A percentile compares a stretch with the other conserved stretches of the same genome.
These are phyloP conservation scores for Mycena haematopus DNA, from an alignment of 768 basidiomycete genomes.

Conservation along the genomic window DNA sequence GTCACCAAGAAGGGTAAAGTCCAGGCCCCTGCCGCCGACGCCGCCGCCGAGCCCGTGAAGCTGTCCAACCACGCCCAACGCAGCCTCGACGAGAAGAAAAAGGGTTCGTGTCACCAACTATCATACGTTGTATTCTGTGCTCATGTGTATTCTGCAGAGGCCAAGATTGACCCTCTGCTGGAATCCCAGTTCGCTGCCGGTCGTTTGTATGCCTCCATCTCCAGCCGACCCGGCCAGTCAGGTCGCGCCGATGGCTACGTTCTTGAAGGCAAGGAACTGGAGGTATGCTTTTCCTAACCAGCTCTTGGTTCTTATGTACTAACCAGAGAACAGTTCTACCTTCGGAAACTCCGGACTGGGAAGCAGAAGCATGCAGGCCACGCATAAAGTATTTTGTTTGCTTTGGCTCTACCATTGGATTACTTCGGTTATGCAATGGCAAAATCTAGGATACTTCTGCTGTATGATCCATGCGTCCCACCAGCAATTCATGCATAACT, in stretches of 20 bases:
- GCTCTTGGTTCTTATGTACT: conserved; percentile 29
- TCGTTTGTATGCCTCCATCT: conserved; percentile 92
- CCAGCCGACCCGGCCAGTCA: conserved; percentile 95
- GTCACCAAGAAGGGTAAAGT: conserved; percentile 90
- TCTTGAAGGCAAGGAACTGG: conserved; percentile 97
- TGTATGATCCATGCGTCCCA: conserved; percentile 26
- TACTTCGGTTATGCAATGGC: conserved; percentile 18
- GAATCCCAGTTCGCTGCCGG: conserved; percentile 93
- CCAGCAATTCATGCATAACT: conserved; percentile 26
- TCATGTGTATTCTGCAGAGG: conserved; percentile 54
- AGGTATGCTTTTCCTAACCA: conserved; percentile 58
- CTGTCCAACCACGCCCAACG: conserved; percentile 92
- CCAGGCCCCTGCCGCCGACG: conserved; percentile 49
- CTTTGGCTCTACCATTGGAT: conserved; percentile 23
- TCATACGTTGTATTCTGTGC: background rate
- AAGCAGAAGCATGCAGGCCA: conserved; percentile 92
- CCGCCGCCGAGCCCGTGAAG: conserved; percentile 71
- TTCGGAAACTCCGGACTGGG: conserved; percentile 90
- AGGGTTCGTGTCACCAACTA: conserved; percentile 56
- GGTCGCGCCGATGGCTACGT: conserved; percentile 98
- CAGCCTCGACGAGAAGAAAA: conserved; percentile 87
- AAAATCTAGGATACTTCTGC: conserved; percentile 28
- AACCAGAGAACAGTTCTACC: conserved; percentile 74
- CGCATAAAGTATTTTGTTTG: conserved; percentile 39
- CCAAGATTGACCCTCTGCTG: conserved; percentile 90